Evolutionary conservation across 78 protist genomes (phyloP).

Genomic region (Mastigamoeba balamuthi): DNA sequence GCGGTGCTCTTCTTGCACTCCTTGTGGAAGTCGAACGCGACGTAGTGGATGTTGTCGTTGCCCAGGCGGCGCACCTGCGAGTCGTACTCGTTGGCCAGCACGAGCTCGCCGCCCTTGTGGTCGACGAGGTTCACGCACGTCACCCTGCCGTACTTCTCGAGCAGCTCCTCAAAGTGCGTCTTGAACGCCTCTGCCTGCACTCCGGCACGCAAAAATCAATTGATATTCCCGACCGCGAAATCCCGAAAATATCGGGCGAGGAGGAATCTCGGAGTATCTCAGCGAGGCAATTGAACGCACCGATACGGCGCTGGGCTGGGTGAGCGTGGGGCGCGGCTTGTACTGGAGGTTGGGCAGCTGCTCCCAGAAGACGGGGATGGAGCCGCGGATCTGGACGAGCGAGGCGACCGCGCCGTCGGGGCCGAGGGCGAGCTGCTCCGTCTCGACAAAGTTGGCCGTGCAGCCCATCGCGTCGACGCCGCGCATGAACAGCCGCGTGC

Average conservation of each 20-base stretch:
- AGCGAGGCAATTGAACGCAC: conserved; percentile 23
- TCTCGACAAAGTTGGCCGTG: conserved; percentile 79
- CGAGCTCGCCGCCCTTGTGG: conserved; percentile 15
- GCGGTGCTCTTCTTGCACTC: too few species aligned
- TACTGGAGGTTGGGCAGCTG: conserved; percentile 33
- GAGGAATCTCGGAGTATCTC: conserved; percentile 20
- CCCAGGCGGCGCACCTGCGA: conserved; percentile 7
- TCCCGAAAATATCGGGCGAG: background rate
- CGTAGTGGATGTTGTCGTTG: conserved; percentile 7
- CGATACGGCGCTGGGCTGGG: conserved; percentile 11
- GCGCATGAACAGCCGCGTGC: conserved; percentile 66
- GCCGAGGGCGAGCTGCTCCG: conserved; percentile 45
- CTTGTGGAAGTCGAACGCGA: conserved; percentile 39
- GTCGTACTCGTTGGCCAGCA: conserved; percentile 11
- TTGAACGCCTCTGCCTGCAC: conserved; percentile 57
- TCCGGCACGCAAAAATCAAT: conserved; percentile 17
- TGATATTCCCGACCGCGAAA: background rate
- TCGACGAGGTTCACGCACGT: conserved; percentile 40
- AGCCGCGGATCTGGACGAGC: conserved; percentile 34
- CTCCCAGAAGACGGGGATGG: conserved; percentile 76
- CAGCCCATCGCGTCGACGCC: conserved; percentile 77
- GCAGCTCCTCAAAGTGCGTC: conserved; percentile 43
- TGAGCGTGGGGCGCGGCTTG: conserved; percentile 25
- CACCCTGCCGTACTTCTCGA: conserved; percentile 19
- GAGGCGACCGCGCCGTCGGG: conserved; percentile 2